A percentile compares a stretch with the other conserved stretches of the same genome.
Evolutionary conservation across 768 basidiomycete species (phyloP).

Genomic region (Candolleomyces efflorescens): DNA sequence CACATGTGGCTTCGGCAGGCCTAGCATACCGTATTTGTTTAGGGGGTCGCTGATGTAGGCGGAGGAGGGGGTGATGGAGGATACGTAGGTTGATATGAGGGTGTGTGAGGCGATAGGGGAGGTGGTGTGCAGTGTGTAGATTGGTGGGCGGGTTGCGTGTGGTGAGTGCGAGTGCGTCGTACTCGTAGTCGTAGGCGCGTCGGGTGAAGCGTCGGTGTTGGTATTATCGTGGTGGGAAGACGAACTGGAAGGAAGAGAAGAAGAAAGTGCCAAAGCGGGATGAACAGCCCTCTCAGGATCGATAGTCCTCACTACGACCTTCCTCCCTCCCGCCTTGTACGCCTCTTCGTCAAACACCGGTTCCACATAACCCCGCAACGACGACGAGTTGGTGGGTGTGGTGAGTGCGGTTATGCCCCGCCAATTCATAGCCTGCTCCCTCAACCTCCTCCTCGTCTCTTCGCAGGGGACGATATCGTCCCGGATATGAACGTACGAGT

Average conservation of each 20-base stretch:
- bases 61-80: conserved; percentile 61
- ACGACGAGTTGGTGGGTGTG: too few relatives aligned
- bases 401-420: conserved; percentile 55
- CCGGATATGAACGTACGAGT: conserved; percentile 41
- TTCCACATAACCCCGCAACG: too few relatives aligned
- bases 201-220: too few relatives aligned
- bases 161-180: conserved; percentile 30
- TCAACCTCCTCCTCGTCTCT: conserved; percentile 44
- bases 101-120: conserved; percentile 47
- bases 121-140: conserved; percentile 65
- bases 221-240: too few relatives aligned
- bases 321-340: background rate
- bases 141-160: conserved; percentile 45
- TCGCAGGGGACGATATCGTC: conserved; percentile 41
- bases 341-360: too few relatives aligned
- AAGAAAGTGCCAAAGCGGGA: too few relatives aligned
- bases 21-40: conserved; percentile 82
- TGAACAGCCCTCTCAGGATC: too few relatives aligned
- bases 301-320: too few relatives aligned
- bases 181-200: too few relatives aligned
- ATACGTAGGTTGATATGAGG: conserved; percentile 61
- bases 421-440: conserved; percentile 61
- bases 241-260: too few relatives aligned
- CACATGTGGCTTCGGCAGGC: conserved; percentile 82
- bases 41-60: conserved; percentile 74